Conservation (phyloP, 352 stramenopile genomes). For the Blastocystis sp. region DNA sequence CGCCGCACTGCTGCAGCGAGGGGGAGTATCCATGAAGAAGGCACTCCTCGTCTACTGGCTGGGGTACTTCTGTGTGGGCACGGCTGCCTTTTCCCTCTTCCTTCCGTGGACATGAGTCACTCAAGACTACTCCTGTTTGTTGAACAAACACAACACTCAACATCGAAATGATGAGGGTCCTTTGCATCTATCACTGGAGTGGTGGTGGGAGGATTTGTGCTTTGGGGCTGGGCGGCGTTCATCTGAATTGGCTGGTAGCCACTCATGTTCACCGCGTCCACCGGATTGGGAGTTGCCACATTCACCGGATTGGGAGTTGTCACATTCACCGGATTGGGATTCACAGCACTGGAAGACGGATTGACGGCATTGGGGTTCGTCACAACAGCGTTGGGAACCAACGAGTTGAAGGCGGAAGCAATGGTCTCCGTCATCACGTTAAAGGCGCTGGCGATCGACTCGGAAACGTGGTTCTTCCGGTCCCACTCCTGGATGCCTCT, state of each 20-base stretch:
- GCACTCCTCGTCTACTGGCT: conserved; percentile 36
- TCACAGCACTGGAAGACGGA: background rate
- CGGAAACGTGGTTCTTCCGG: background rate
- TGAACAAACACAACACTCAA: conserved; percentile 48
- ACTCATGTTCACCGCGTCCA: background rate
- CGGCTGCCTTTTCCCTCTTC: conserved; percentile 14
- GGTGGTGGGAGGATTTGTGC: background rate
- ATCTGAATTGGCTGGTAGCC: background rate
- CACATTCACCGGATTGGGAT: background rate
- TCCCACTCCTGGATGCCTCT: background rate
- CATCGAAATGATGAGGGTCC: background rate
- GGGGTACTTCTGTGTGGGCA: conserved; percentile 23
- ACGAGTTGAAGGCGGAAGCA: background rate
- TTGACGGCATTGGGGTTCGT: background rate
- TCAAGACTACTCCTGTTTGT: background rate
- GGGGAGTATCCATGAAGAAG: background rate
- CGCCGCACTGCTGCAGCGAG: background rate
- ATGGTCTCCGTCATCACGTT: background rate
- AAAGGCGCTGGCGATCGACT: background rate
- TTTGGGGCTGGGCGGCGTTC: background rate
- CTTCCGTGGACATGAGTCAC: conserved; percentile 43
- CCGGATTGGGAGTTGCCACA: background rate
- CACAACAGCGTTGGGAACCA: background rate
- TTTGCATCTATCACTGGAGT: too few species aligned
- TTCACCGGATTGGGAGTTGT: background rate